Evolutionary conservation across 768 basidiomycete genomes (phyloP), one percentile per base, ranked within the genome.

Genomic region (Tricholoma furcatifolium): DNA sequence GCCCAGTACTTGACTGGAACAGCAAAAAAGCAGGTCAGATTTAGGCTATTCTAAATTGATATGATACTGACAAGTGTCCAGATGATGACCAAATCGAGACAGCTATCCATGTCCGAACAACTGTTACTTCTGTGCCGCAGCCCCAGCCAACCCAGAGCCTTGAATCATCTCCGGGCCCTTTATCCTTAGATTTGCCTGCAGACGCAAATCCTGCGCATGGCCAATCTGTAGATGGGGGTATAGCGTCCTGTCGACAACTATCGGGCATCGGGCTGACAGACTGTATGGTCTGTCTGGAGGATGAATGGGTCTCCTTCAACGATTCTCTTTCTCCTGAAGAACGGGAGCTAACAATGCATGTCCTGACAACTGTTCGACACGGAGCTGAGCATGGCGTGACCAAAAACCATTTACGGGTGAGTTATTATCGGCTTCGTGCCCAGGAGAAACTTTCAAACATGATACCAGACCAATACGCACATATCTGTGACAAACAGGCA

Each of bases 51-150:
- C 32, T 24, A 32, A 31, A 51, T 43, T 20, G 35, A 18, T 14
- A 38, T 18, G 36, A 43, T 32, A n/a, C 39, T 41, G 9, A 12
- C 57, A 48, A 23, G 32, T 31, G 24, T 39, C 35, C 57, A 93
- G 91, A 91, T 63, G 91, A 94, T 61, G 87, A 92, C 66, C 82
- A 92, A 60, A 85, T 92, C 43, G 91, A 94, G 68, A 88, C 86
- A 4, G 65, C 71, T 7, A 73, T 93, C 47, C 70, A 71, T 56
- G 73, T 85, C 43, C 78, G 70, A 46, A 74, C 75, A 56, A 59
- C 63, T 52, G 63, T 62, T 30, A 20, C 55, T 14, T 49, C 58
- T 18, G 54, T 36, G 18, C 21, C 50, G 43, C 53, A 52, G 30
- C 60, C 54, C 15, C 53, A 54, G n/a, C 45, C 57, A 20, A 51